Percentiles rank a stretch among this genome's conserved stretches.
Conservation (phyloP, 306 rosid genomes). For the Trifolium subterraneum region DNA sequence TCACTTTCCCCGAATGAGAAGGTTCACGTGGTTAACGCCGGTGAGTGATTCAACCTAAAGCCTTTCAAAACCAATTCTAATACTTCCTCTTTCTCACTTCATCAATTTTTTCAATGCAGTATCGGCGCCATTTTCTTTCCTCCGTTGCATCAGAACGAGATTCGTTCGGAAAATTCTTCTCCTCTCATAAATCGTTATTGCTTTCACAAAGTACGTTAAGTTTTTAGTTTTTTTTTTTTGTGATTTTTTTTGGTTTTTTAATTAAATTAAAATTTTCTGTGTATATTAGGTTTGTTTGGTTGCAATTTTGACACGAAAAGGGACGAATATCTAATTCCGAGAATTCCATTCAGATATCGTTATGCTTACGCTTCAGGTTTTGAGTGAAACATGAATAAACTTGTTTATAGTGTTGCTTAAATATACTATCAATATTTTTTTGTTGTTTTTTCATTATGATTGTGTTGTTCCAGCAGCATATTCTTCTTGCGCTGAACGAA, state of each 20-base stretch:
- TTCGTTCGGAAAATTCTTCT: constrained; percentile 37
- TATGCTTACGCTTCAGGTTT: constrained; percentile 76
- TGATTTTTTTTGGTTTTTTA: not conserved
- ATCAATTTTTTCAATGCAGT: constrained; percentile 49
- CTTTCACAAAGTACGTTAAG: constrained; percentile 51
- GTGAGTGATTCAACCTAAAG: constrained; percentile 46
- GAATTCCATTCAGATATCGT: constrained; percentile 48
- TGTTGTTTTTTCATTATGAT: constrained; percentile 22
- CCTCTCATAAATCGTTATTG: constrained; percentile 47
- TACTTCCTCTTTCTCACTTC: not conserved
- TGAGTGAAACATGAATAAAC: constrained; percentile 18
- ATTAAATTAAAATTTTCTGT: constrained; percentile 16
- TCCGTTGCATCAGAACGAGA: constrained; percentile 47
- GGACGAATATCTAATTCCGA: constrained; percentile 40
- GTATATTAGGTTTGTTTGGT: constrained; percentile 55
- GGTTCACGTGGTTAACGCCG: constrained; percentile 61
- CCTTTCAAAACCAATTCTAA: not conserved
- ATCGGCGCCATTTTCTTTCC: constrained; percentile 65
- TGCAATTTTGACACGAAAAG: constrained; percentile 47
- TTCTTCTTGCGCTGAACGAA: constrained; percentile 54
- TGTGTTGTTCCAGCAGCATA: constrained; percentile 60
- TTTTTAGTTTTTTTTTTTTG: not conserved
- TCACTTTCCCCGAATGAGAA: constrained; percentile 53
- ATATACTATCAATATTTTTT: not conserved
- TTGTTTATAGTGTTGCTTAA: not conserved